Conservation (phyloP, 139 green algal species). For the Picochlorum sp. region DNA sequence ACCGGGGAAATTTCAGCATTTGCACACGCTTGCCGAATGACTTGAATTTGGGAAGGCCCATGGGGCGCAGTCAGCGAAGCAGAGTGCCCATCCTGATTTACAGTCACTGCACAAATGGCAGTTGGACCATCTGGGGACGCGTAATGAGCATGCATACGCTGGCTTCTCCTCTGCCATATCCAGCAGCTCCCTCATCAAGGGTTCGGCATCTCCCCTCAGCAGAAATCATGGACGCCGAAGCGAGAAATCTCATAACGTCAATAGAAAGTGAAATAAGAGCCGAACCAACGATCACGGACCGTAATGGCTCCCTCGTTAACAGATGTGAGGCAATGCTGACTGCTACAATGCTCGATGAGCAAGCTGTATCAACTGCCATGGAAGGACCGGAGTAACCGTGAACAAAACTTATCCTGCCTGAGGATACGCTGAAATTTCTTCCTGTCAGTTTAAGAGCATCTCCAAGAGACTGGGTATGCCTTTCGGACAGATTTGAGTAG, state of each 20-base stretch:
- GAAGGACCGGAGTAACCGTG: constrained; percentile 56
- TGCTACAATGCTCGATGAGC: constrained; percentile 57
- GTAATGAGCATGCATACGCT: constrained; percentile 34
- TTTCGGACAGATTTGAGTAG: constrained; percentile 19
- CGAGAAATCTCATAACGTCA: constrained; percentile 41
- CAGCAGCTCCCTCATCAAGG: constrained; percentile 60
- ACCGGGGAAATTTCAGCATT: neutral
- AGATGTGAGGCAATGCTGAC: constrained; percentile 21
- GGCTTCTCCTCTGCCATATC: constrained; percentile 72
- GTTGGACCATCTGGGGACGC: constrained; percentile 9
- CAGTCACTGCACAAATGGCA: constrained; percentile 40
- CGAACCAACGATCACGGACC: constrained; percentile 11
- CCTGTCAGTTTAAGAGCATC: constrained; percentile 33
- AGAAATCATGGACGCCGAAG: constrained; percentile 54
- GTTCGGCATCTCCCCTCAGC: constrained; percentile 74
- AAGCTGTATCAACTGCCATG: constrained; percentile 51
- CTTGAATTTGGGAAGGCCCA: constrained; percentile 72
- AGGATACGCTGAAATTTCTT: constrained; percentile 57
- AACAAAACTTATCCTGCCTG: constrained; percentile 69
- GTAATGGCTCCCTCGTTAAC: constrained; percentile 20
- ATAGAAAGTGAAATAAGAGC: constrained; percentile 52
- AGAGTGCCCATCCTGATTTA: constrained; percentile 86
- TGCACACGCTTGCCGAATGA: constrained; percentile 49
- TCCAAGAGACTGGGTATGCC: constrained; percentile 1
- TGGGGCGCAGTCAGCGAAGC: constrained; percentile 79